Evolutionary conservation across 2,329 filamentous ascomycete genomes (phyloP).

Genomic region (Stenocarpella maydis): DNA sequence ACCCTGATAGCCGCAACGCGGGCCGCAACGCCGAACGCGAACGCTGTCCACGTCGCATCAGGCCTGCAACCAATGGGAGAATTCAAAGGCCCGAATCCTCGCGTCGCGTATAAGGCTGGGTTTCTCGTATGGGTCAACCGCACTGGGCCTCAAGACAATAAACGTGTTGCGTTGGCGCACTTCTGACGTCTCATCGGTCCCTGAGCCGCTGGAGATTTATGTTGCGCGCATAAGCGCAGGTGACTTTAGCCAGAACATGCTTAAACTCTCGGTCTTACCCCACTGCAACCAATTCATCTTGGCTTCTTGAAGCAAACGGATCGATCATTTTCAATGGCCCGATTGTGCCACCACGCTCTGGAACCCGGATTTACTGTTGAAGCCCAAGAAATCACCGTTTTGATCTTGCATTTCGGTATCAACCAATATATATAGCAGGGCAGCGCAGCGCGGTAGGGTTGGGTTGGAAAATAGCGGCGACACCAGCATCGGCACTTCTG

Average conservation of each 20-base stretch:
- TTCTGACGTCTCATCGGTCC: conserved; percentile 24
- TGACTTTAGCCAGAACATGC: conserved; percentile 24
- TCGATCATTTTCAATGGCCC: conserved; percentile 18
- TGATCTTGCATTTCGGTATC: neutral
- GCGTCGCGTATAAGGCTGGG: conserved; percentile 22
- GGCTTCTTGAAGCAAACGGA: conserved; percentile 18
- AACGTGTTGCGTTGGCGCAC: conserved; percentile 17
- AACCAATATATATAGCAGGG: neutral
- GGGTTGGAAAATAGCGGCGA: neutral
- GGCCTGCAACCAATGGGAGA: conserved; percentile 8
- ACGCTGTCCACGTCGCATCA: neutral
- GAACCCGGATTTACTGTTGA: neutral
- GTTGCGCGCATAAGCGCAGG: conserved; percentile 1
- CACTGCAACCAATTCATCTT: conserved; percentile 7
- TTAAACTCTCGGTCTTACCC: conserved; percentile 18
- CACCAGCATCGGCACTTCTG: neutral
- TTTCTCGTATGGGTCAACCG: conserved; percentile 6
- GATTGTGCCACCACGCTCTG: conserved; percentile 18
- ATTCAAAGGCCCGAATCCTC: neutral
- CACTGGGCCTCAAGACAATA: conserved; percentile 8
- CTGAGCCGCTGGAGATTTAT: conserved; percentile 25
- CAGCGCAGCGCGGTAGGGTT: neutral
- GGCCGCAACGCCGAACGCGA: conserved; percentile 27
- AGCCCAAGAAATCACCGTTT: neutral
- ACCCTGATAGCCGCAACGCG: conserved; percentile 13